Conservation (phyloP, 306 rosid species). For the Rubus parviflorus region DNA sequence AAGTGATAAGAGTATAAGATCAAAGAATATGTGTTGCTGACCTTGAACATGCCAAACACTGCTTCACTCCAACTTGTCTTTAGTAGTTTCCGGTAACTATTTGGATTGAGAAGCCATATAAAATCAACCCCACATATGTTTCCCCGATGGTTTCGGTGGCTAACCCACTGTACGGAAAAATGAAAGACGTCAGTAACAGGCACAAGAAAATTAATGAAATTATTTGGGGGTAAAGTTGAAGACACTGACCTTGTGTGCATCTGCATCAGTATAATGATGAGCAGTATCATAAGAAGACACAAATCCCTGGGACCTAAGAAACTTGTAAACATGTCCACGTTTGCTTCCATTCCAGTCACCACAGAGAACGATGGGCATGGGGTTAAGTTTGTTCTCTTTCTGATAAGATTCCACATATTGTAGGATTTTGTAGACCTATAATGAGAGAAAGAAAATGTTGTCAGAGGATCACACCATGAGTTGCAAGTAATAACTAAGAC, state of each 20-base stretch:
- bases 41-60: slow-evolving; percentile 86
- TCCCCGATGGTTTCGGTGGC: slow-evolving; percentile 95
- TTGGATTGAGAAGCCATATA: slow-evolving; percentile 89
- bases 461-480: slow-evolving; percentile 16
- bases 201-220: not conserved
- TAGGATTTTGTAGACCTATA: slow-evolving; percentile 81
- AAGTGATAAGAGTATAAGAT: not conserved
- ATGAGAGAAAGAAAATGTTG: not conserved
- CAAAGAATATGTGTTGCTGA: slow-evolving; percentile 8
- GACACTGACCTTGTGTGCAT: slow-evolving; percentile 73
- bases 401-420: slow-evolving; percentile 87
- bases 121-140: slow-evolving; percentile 96
- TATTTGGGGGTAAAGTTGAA: slow-evolving; percentile 1
- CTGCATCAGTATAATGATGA: slow-evolving; percentile 88
- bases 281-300: slow-evolving; percentile 93
- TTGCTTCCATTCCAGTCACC: slow-evolving; percentile 99
- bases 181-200: slow-evolving; percentile 7
- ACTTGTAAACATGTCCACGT: slow-evolving; percentile 95
- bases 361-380: slow-evolving; percentile 87
- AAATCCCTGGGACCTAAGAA: slow-evolving; percentile 91
- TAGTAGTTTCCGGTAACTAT: slow-evolving; percentile 60
- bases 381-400: slow-evolving; percentile 75
- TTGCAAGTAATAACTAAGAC: not conserved
- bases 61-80: slow-evolving; percentile 83
- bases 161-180: slow-evolving; percentile 68